Percentiles rank a stretch among this genome's conserved stretches.
phyloP scores from a whole-genome alignment of 148 eudicot genomes.

The Rhododendron griersonianum region DNA sequence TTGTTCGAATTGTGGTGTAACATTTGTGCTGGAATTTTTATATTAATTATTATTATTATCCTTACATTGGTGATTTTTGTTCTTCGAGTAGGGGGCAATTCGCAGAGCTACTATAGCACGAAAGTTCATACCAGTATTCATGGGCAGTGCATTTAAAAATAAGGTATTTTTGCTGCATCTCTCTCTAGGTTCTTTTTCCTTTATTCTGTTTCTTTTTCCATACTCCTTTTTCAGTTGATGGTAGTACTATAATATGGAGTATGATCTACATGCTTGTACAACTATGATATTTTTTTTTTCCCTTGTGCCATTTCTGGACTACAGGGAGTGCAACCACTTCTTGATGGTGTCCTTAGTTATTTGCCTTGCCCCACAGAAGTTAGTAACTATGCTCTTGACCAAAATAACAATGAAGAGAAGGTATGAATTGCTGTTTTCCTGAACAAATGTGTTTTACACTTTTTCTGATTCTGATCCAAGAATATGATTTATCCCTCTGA shows the following conservation, averaged over 20 bases:
- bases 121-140: slow-evolving; percentile 92
- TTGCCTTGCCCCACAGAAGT: slow-evolving; percentile 94
- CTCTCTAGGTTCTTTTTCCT: not conserved
- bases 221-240: not conserved
- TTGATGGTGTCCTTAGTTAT: slow-evolving; percentile 83
- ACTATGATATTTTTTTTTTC: not conserved
- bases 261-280: not conserved
- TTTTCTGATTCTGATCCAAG: slow-evolving; percentile 1
- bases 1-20: not conserved
- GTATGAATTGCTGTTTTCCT: slow-evolving; percentile 25
- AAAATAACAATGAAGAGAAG: slow-evolving; percentile 79
- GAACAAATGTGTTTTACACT: not conserved
- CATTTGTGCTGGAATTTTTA: not conserved
- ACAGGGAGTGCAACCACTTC: slow-evolving; percentile 96
- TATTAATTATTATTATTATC: not conserved
- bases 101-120: slow-evolving; percentile 84
- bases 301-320: slow-evolving; percentile 13
- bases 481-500: not conserved
- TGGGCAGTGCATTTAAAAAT: slow-evolving; percentile 99
- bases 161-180: slow-evolving; percentile 46
- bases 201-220: too few relatives aligned
- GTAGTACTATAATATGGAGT: not conserved
- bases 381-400: slow-evolving; percentile 85
- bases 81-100: slow-evolving; percentile 68
- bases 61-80: not conserved